Base-by-base conservation (phyloP, 2,329 filamentous ascomycete species). In the Magnaporthiopsis incrustans region DNA sequence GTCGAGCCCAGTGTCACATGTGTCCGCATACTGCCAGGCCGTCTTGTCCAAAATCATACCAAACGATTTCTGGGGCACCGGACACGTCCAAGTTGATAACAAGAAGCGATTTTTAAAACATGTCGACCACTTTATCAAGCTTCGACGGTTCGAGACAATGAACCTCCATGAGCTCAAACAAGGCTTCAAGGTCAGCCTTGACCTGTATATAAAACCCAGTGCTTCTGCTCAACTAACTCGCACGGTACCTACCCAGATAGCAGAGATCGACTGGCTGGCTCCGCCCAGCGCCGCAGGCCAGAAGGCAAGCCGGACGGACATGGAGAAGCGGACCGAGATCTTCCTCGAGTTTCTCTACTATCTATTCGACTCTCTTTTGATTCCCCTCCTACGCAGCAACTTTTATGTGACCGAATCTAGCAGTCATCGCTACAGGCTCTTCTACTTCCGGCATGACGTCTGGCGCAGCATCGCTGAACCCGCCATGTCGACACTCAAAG, bases 381-480 rank as follows among this genome's bases (percentile, higher is more conserved):
- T 98, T 69, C 94, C 95, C 12, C 81, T 99, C 10, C 84, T 98
- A 60, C 86, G 91, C 44, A 87, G 85, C 67, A 93, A 95, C 71
- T 99, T 99, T 71, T 94, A 98, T 72, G 90, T 97, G 53, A 99
- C 95, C 0, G 95, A 99, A 74, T 95, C 92, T 0, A 92, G 86
- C 67, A 80, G 81, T 1, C 86, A 97, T 71, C 87, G 89, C 22
- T 92, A 95, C 70, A 86, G 87, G 33, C 77, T 98, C 0, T 97
- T 96, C 74, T 99, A 92, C 76, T 98, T 97, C 73, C 89, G 94
- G 4, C 95, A 99, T 68, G 95, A 99, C 74, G 81, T 95, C 12
- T 99, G 95, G 95, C 86, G 85, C 62, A 82, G 82, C 57, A 75
- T 98, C 44, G 86, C 89, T 1, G 88, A 93, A 69, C 90, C 92